Conservation (phyloP, 495 filamentous ascomycete genomes). For the Podospora sp. region DNA sequence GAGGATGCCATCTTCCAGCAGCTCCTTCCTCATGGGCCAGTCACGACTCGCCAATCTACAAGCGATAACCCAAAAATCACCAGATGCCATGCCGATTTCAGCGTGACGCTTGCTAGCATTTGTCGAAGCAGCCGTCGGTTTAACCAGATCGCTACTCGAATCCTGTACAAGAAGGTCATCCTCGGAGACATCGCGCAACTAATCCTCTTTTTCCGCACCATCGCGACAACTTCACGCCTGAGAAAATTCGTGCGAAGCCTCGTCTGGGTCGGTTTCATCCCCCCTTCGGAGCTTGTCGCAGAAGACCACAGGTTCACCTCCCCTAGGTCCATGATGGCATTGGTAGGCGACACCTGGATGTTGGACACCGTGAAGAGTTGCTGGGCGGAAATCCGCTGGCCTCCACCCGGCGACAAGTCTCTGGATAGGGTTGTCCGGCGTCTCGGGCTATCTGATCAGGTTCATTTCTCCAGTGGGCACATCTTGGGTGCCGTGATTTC, state of each 20-base stretch:
- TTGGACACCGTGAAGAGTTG: neutral
- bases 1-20: slow-evolving; percentile 7
- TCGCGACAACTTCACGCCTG: neutral
- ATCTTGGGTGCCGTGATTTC: slow-evolving; percentile 5
- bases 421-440: neutral
- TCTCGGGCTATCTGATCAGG: neutral
- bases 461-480: slow-evolving; percentile 4
- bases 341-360: slow-evolving; percentile 11
- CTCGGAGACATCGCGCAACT: neutral
- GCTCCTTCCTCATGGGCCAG: neutral
- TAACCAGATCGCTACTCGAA: neutral
- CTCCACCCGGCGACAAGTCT: neutral
- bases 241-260: neutral
- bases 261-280: neutral
- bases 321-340: neutral
- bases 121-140: slow-evolving; percentile 1
- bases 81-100: neutral
- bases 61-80: slow-evolving; percentile 1
- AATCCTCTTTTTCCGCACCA: neutral
- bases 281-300: neutral
- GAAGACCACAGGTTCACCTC: neutral
- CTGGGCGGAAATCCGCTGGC: neutral
- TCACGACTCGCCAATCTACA: neutral
- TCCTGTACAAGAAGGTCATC: neutral
- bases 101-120: neutral